These are phyloP conservation scores for Acacia acuminata DNA, from an alignment of 306 rosid species.

Conservation along the genomic window DNA sequence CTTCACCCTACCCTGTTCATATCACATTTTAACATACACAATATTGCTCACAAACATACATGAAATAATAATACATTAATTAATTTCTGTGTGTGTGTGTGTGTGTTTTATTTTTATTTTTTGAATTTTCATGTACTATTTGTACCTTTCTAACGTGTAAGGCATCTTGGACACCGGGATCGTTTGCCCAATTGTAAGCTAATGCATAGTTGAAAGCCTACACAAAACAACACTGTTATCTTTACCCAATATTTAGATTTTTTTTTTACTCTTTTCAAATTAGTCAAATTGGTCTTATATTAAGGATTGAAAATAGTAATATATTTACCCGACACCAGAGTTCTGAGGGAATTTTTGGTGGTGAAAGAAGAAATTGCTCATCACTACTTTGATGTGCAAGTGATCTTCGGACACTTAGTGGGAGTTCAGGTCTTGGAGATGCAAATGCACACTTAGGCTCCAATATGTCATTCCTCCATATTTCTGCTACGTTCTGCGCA, in stretches of 20 bases:
- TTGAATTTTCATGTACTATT: neutral
- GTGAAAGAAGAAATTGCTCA: neutral
- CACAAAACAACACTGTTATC: neutral
- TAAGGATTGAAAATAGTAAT: too few relatives aligned
- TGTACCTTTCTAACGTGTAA: slow-evolving; percentile 29
- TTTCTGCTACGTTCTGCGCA: slow-evolving; percentile 15
- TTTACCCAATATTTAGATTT: too few relatives aligned
- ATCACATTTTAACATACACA: neutral
- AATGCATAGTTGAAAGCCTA: slow-evolving; percentile 30
- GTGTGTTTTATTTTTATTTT: too few relatives aligned
- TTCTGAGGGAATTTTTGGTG: slow-evolving; percentile 8
- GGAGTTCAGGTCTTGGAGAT: neutral
- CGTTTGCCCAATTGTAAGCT: slow-evolving; percentile 30
- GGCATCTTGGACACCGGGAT: slow-evolving; percentile 30
- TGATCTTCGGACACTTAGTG: neutral
- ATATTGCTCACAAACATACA: neutral
- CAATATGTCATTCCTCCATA: neutral
- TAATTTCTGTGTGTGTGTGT: neutral
- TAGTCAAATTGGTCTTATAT: too few relatives aligned
- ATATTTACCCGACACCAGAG: slow-evolving; percentile 30
- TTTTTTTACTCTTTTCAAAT: too few relatives aligned
- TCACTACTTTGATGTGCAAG: neutral
- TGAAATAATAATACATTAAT: neutral
- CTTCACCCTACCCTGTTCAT: slow-evolving; percentile 7
- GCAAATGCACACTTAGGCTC: slow-evolving; percentile 27